Base-by-base conservation (phyloP, 2,329 filamentous ascomycete species). In the Penicillium sp. region DNA sequence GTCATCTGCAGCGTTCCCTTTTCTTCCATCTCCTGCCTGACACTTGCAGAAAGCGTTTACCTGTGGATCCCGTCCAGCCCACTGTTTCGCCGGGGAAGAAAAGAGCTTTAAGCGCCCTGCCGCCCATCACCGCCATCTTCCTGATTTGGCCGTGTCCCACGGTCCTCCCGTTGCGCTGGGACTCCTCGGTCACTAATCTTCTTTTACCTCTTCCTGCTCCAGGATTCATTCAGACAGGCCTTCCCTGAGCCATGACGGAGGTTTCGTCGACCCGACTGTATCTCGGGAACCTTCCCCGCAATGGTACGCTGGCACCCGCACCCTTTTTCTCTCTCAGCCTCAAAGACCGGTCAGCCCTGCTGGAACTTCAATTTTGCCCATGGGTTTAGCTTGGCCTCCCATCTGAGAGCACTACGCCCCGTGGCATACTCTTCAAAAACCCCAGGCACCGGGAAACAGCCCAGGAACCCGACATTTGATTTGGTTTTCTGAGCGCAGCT, bases 201-300 rank as follows among this genome's bases (percentile, higher is more conserved):
- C 33, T 44, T 37, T 44, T 9, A 18, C 41, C n/a, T 54, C 31
- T 48, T 18, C 37, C 33, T 45, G 50, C 33, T 29, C 52, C 51
- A 53, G 50, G 51, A 51, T 49, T 41, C 45, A 25, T 51, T 35
- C 44, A 20, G 20, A 40, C 42, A 54, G 48, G 20, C 26, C 51
- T 49, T 52, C 44, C 49, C 49, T 51, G 56, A 58, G 60, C 64
- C 67, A 92, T 91, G 85, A 88, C 86, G 70, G 91, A 96, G 80
- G 93, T 97, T 66, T 96, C 92, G 62, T 89, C 89, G 66, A 97
- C 93, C 73, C 87, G 94, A 80, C 89, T 97, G 67, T 99, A 97
- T 81, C 82, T 97, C 80, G 93, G 93, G 78, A 97, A 97, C 81
- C 88, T 99, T 76, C 93, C 94, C 77, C 90, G 92, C 78, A 91